Evolutionary conservation across 2,329 filamentous ascomycete species (phyloP).

Genomic region (Monosporascus cannonballus): DNA sequence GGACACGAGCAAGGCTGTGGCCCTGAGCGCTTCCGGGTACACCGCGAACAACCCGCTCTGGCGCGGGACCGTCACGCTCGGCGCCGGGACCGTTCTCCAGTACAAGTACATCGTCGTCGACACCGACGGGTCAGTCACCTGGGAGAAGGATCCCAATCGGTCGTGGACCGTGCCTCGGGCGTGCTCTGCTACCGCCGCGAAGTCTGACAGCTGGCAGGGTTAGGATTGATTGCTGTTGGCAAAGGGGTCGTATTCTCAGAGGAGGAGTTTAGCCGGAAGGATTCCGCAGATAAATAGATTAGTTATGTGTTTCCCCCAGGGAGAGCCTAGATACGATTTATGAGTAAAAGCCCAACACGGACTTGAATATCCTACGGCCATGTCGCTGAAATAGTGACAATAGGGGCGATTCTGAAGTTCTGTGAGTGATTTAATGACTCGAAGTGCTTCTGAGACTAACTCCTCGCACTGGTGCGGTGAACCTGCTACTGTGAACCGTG

Average conservation of each 20-base stretch:
- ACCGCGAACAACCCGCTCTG: conserved; percentile 55
- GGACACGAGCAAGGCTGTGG: conserved; percentile 47
- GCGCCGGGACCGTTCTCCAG: conserved; percentile 49
- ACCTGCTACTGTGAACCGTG: no score
- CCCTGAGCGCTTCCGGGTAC: conserved; percentile 54
- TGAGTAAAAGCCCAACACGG: no score
- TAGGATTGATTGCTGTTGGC: neutral
- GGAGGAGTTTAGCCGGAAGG: no score
- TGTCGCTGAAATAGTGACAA: no score
- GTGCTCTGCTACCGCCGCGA: conserved; percentile 22
- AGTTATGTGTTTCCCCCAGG: no score
- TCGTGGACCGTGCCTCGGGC: conserved; percentile 28
- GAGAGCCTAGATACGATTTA: no score
- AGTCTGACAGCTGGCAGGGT: conserved; percentile 29
- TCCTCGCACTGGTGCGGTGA: no score
- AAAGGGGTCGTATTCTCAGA: no score
- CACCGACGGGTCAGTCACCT: conserved; percentile 47
- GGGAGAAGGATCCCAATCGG: conserved; percentile 58
- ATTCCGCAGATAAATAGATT: neutral
- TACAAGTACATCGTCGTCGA: conserved; percentile 65
- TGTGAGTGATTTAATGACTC: no score
- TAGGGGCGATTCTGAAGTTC: no score
- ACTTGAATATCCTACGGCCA: no score
- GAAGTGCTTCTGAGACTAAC: no score
- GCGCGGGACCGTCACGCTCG: conserved; percentile 49